A percentile compares a stretch with the other conserved stretches of the same genome.
Conservation (phyloP, 2,329 filamentous ascomycete genomes). For the Stagonosporopsis cucurbitacearum region DNA sequence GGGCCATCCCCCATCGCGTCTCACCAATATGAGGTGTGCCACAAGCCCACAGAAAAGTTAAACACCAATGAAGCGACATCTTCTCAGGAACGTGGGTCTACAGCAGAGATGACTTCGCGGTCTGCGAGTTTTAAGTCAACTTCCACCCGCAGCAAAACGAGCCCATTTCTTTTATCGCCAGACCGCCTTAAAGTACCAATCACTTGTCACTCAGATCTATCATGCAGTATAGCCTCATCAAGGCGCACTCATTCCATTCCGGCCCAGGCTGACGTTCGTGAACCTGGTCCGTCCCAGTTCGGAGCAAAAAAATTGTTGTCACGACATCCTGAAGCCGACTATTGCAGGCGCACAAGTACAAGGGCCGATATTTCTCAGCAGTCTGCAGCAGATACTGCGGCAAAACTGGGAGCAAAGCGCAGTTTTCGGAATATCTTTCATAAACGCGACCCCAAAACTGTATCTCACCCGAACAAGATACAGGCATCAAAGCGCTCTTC, state of each 20-base stretch:
- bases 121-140: background rate
- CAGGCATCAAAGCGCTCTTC: conserved; percentile 24
- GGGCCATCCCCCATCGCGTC: background rate
- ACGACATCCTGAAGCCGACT: background rate
- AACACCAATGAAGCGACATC: background rate
- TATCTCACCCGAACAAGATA: conserved; percentile 1
- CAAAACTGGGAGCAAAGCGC: conserved; percentile 29
- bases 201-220: background rate
- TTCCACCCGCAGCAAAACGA: conserved; percentile 1
- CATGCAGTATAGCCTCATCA: background rate
- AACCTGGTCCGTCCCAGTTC: background rate
- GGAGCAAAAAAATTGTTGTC: background rate
- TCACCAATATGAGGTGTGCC: background rate
- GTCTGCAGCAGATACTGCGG: background rate
- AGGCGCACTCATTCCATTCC: background rate
- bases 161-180: background rate
- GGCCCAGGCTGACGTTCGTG: background rate
- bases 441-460: conserved; percentile 18
- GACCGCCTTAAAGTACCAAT: background rate
- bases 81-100: background rate
- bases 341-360: background rate
- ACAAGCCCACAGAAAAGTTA: background rate
- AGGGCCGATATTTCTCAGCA: background rate
- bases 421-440: conserved; percentile 38
- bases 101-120: background rate